Evolutionary conservation across 495 filamentous ascomycete genomes (phyloP).

Genomic region (Daldinia childiae): DNA sequence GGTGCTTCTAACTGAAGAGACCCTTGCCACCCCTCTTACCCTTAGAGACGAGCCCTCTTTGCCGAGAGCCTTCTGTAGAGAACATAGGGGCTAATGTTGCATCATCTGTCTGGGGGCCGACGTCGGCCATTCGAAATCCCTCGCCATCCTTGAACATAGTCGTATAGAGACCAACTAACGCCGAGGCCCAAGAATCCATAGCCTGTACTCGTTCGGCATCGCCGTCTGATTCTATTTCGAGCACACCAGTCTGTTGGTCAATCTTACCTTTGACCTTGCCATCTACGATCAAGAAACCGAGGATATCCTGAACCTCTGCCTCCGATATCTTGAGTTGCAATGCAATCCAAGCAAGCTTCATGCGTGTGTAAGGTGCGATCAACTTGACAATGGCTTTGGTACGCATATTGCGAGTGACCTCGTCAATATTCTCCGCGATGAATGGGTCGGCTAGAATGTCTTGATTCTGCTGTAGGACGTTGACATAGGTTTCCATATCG

Average conservation of each 20-base stretch:
- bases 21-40: constrained; percentile 11
- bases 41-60: constrained; percentile 1
- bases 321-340: constrained; percentile 84
- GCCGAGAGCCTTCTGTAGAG: not conserved
- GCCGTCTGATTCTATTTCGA: constrained; percentile 77
- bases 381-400: constrained; percentile 94
- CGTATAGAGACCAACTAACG: constrained; percentile 70
- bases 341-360: constrained; percentile 85
- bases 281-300: constrained; percentile 91
- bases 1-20: constrained; percentile 5
- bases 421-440: constrained; percentile 98
- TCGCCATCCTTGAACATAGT: constrained; percentile 77
- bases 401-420: constrained; percentile 97
- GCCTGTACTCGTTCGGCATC: constrained; percentile 79
- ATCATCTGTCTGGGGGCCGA: constrained; percentile 21
- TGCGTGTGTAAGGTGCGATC: constrained; percentile 93
- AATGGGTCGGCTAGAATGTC: constrained; percentile 92
- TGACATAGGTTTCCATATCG: constrained; percentile 91
- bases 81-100: constrained; percentile 7
- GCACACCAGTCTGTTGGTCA: constrained; percentile 83
- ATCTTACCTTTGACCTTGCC: constrained; percentile 86
- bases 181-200: constrained; percentile 75
- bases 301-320: constrained; percentile 88
- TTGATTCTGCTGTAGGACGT: constrained; percentile 83
- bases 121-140: constrained; percentile 61